Evolutionary conservation across 1,284 basidiomycete genomes (phyloP), one percentile per base, ranked within the genome.

Genomic region (Leucoagaricus sp.): DNA sequence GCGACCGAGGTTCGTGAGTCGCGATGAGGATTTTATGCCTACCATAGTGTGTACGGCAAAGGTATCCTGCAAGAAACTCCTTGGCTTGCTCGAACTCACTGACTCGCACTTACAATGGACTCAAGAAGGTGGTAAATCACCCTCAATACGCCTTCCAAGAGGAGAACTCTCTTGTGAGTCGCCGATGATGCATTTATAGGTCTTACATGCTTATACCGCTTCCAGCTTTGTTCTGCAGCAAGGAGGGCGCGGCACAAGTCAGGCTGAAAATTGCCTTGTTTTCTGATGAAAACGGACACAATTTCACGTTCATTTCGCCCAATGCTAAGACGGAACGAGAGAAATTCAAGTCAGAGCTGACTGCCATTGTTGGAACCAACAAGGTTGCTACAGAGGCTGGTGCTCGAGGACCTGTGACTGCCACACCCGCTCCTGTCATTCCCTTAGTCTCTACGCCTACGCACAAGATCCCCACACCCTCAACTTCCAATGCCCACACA

Each of bases 221-320:
- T 46, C n/a, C 51, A 91, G 91, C 86, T 13, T 76, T 93, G 33
- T 93, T 92, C 69, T 91, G 89, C 63, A 91, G 89, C 69, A 93
- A 92, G 66, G 86, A 88, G 63, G 87, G 87, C 56, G 83, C 89
- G 2, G 72, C 88, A 0, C 86, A 91, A 67, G 87, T 91, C 62
- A 79, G 85, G 56, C 75, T 94, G 49, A 92, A 93, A 67, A 73
- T 93, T 28, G 85, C 80, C 1, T 74, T 90, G 28, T 71, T 83
- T 57, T 77, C 75, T 44, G 84, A 90, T 66, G 86, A 87, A 53
- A 76, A 75, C 12, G 89, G 89, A 9, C 86, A 91, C 72, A 89
- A 86, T 63, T 93, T 93, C 72, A 89, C 87, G 7, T 94, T 94
- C 72, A 85, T 81, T 1, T 81, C 86, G 2, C 75, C 83, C 0